Evolutionary conservation across 495 filamentous ascomycete genomes (phyloP), one percentile per base, ranked within the genome.

Genomic region (Choiromyces venosus): DNA sequence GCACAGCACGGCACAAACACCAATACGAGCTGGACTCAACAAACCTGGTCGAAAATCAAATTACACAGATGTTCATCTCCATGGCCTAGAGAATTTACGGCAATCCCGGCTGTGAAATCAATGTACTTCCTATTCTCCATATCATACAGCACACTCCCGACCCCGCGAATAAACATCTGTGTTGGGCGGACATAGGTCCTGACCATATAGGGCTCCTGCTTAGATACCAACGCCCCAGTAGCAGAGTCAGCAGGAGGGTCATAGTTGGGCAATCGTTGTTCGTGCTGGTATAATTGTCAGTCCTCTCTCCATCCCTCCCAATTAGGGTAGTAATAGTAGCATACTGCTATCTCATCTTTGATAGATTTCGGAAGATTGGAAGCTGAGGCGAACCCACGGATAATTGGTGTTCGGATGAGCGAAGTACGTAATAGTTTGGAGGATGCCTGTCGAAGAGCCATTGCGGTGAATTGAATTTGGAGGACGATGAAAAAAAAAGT

Each of bases 31-130:
- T 18, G 35, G 35, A 37, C 52, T 61, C 67, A 29, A 72, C 82
- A 66, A 80, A 91, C 92, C 87, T 98, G 95, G 73, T 95, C 86
- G 14, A 88, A 85, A 68, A 92, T 83, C 36, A 97, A 85, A 68
- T 87, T 69, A 73, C 88, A 83, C 18, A 88, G 80, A 71, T 94
- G 86, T 78, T 89, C 89, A 8, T 98, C 91, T 79, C 89, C 91
- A 81, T 99, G 95, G 29, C 95, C 95, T 35, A 99, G 87, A 29
- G 91, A 89, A 84, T 93, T 97, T 72, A 99, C 95, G 4, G 96
- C 96, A 80, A 99, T 99, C 39, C 95, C 95, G 10, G 94, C 91
- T 0, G 94, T 98, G 73, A 98, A 91, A 83, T 99, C 95, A 37
- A 99, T 86, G 81, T 97, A 99, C 76, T 88, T 88, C 67, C 92